Conservation (phyloP, 257 asterid species). For the Solanum chiquidenum region DNA sequence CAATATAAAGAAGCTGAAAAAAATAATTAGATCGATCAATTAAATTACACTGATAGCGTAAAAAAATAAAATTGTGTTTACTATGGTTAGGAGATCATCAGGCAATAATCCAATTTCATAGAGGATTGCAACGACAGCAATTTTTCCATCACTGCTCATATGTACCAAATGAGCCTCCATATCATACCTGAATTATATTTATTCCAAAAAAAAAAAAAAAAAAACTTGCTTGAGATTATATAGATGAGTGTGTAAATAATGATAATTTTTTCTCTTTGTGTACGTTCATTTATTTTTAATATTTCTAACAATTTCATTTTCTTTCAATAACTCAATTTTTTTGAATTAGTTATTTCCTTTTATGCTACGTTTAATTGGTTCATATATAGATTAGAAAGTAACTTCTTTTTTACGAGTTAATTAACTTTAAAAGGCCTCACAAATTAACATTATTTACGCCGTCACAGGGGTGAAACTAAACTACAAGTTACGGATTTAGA, state of each 20-base stretch:
- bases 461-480: too few relatives aligned
- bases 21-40: background rate
- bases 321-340: too few relatives aligned
- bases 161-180: slow-evolving; percentile 3
- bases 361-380: too few relatives aligned
- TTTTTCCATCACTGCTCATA: background rate
- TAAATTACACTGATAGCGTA: background rate
- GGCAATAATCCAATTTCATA: slow-evolving; percentile 12
- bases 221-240: background rate
- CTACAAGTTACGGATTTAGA: too few relatives aligned
- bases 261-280: background rate
- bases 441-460: too few relatives aligned
- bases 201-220: too few relatives aligned
- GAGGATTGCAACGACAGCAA: slow-evolving; percentile 14
- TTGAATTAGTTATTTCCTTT: too few relatives aligned
- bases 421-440: too few relatives aligned
- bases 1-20: background rate
- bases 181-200: background rate
- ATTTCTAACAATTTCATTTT: background rate
- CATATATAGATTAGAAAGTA: too few relatives aligned
- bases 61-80: background rate
- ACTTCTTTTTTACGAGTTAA: too few relatives aligned
- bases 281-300: background rate
- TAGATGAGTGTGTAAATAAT: background rate
- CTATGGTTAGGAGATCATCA: background rate